Percentiles rank a stretch among this genome's conserved stretches.
Evolutionary conservation across 352 stramenopile genomes (phyloP).

Genomic region (Pythium oligandrum): DNA sequence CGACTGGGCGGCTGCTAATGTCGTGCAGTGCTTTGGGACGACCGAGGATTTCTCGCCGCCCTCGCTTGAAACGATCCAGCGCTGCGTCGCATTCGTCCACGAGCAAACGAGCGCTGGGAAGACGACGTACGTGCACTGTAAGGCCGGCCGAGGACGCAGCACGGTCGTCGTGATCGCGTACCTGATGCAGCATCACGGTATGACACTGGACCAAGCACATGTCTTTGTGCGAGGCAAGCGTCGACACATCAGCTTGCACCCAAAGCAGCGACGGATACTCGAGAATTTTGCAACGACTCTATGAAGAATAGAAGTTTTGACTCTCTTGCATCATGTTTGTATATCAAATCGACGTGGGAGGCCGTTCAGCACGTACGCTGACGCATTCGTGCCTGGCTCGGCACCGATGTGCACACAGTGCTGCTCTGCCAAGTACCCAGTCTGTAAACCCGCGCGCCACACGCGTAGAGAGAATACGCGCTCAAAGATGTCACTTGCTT

Average conservation of each 20-base stretch:
- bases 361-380: slow-evolving; percentile 42
- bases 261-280: slow-evolving; percentile 52
- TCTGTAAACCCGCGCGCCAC: slow-evolving; percentile 23
- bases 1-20: slow-evolving; percentile 41
- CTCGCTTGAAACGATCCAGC: slow-evolving; percentile 53
- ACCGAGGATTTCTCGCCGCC: slow-evolving; percentile 68
- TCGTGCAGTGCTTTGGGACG: slow-evolving; percentile 58
- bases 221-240: slow-evolving; percentile 47
- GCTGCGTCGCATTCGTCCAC: slow-evolving; percentile 57
- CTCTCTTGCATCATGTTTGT: too few species aligned
- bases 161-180: slow-evolving; percentile 73
- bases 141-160: slow-evolving; percentile 69
- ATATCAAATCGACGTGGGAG: slow-evolving; percentile 30
- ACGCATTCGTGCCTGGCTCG: slow-evolving; percentile 22
- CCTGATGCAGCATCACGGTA: slow-evolving; percentile 49
- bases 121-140: slow-evolving; percentile 80
- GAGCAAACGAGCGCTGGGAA: slow-evolving; percentile 47
- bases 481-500: slow-evolving; percentile 31
- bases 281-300: slow-evolving; percentile 22
- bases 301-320: too few species aligned
- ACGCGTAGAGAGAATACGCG: slow-evolving; percentile 24
- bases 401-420: slow-evolving; percentile 27
- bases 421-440: slow-evolving; percentile 19
- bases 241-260: slow-evolving; percentile 58
- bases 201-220: slow-evolving; percentile 54